Conservation (phyloP, 768 basidiomycete species). For the Tylopilus sp. region DNA sequence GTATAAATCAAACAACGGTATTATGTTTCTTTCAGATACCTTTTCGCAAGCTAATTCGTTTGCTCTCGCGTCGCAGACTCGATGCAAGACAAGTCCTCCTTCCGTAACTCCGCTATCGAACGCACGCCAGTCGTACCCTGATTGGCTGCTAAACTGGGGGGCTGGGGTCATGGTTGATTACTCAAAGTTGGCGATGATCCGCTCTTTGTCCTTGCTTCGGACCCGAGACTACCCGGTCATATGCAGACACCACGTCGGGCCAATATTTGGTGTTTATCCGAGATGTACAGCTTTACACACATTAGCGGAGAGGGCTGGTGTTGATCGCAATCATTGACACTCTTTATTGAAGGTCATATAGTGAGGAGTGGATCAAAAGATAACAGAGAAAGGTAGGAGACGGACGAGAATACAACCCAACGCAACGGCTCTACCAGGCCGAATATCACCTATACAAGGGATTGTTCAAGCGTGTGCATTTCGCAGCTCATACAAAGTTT, state of each 20-base stretch:
- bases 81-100: slow-evolving; percentile 85
- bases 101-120: slow-evolving; percentile 63
- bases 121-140: slow-evolving; percentile 33
- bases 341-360: not conserved
- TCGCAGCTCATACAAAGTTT: slow-evolving; percentile 43
- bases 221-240: slow-evolving; percentile 3
- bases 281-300: slow-evolving; percentile 18
- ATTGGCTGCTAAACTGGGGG: not conserved
- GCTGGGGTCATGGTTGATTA: not conserved
- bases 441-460: not conserved
- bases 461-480: slow-evolving; percentile 11
- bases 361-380: not conserved
- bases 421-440: too few species aligned
- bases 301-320: not conserved
- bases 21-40: not conserved
- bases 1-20: slow-evolving; percentile 92
- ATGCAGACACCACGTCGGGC: not conserved
- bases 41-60: not conserved
- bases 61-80: slow-evolving; percentile 51
- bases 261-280: slow-evolving; percentile 4
- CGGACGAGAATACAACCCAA: slow-evolving; percentile 13
- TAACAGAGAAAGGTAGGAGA: not conserved
- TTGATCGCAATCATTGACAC: slow-evolving; percentile 4
- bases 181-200: not conserved
- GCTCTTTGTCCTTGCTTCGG: not conserved